Evolutionary conservation across 1,284 basidiomycete genomes (phyloP), one percentile per base, ranked within the genome.

Genomic region (Rhodotorula sp.): DNA sequence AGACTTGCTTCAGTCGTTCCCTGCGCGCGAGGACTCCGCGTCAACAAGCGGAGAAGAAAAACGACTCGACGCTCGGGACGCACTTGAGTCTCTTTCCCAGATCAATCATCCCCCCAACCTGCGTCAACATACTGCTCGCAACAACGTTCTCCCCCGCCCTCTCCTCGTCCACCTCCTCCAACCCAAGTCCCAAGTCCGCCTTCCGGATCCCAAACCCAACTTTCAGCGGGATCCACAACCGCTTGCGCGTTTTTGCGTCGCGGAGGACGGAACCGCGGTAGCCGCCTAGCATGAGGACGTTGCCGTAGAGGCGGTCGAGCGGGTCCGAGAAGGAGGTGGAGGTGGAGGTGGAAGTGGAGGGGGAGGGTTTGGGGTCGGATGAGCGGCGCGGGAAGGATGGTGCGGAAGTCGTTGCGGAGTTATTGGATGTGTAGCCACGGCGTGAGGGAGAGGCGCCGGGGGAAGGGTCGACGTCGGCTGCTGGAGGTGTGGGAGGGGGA

Each of bases 201-300:
- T 76, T 74, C 24, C 78, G 63, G 2, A 79, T 55, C 1, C 78
- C 77, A 0, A 79, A 75, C 10, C 78, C 78, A 2, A 78, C 75
- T 66, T 76, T 78, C 63, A 79, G 68, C 16, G 78, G 76, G 28
- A 78, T 76, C 79, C 79, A 80, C 34, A 80, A 62, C 65, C 79
- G 74, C 69, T 75, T 72, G 54, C 68, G 59, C 0, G 78, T 77
- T 46, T 71, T 70, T 16, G 77, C 76, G 56, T 79, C 78, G 26
- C 79, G 65, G 9, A 80, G 69, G 13, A 80, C 76, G n/a, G 70
- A 73, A 0, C 80, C 80, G 13, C 80, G 67, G 68, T 78, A 80
- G 0, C 80, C 80, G 18, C 80, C 80, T 28, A 80, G 31, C 60
- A 79, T 72, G 30, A 80, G 60, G 7, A 80, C 78, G 60, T 79